Conservation (phyloP, 129 eudicot species). For the Pittosporum tobira region DNA sequence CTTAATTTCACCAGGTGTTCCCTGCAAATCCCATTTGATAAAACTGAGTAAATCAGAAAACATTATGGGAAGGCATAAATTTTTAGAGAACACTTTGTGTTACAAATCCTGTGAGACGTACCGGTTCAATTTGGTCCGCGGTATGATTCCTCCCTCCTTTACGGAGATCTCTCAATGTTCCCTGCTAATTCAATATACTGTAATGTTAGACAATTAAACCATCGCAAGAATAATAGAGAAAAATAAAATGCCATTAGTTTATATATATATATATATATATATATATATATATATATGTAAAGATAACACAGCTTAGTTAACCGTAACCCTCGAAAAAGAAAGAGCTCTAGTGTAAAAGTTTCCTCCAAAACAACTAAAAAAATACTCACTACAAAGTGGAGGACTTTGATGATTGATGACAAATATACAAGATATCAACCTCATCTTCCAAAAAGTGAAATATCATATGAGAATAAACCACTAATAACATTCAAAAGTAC, state of each 20-base stretch:
- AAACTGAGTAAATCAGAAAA: neutral
- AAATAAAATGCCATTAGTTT: too few relatives aligned
- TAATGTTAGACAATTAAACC: neutral
- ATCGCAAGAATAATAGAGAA: neutral
- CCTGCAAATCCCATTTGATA: conserved; percentile 23
- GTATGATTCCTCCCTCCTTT: conserved; percentile 28
- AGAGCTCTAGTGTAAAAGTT: neutral
- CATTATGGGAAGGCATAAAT: too few relatives aligned
- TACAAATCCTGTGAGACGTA: conserved; percentile 8
- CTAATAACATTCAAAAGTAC: neutral
- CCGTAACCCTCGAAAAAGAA: neutral
- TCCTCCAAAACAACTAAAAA: neutral
- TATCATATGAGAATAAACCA: neutral
- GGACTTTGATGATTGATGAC: neutral
- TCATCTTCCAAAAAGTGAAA: neutral
- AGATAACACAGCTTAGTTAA: too few relatives aligned
- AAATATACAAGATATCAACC: neutral
- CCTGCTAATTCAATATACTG: too few relatives aligned
- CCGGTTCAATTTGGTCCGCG: conserved; percentile 30
- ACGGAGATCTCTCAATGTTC: conserved; percentile 37
- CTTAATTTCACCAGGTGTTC: conserved; percentile 26
- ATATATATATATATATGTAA: too few relatives aligned
- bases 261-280: too few relatives aligned
- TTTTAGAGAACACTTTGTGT: neutral
- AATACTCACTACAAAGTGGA: neutral